Conservation (phyloP, 2,329 filamentous ascomycete species). For the Atkinsonella hypoxylon region DNA sequence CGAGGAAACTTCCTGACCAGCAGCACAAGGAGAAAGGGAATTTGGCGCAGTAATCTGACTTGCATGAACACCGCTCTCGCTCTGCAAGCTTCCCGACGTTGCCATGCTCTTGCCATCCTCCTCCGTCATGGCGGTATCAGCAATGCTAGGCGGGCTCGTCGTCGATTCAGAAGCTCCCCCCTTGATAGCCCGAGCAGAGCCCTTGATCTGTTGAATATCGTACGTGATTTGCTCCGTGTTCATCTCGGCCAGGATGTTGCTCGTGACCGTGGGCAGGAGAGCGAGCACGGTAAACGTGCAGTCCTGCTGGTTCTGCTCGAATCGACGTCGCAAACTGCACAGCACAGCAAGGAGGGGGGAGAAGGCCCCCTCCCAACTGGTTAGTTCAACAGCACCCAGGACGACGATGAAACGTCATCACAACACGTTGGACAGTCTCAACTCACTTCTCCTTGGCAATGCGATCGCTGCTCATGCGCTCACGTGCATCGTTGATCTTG, state of each 20-base stretch:
- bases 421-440: not conserved
- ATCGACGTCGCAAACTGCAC: constrained; percentile 74
- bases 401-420: not conserved
- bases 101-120: constrained; percentile 67
- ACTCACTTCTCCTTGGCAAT: constrained; percentile 92
- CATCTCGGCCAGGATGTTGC: constrained; percentile 76
- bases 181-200: constrained; percentile 44
- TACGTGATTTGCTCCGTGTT: constrained; percentile 88
- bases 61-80: constrained; percentile 72
- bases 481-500: constrained; percentile 85
- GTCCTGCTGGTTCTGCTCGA: constrained; percentile 98
- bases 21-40: constrained; percentile 25
- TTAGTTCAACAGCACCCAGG: too few species aligned
- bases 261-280: constrained; percentile 78
- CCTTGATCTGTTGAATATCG: constrained; percentile 89
- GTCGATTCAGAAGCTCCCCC: constrained; percentile 42
- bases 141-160: constrained; percentile 42
- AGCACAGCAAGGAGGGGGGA: not conserved
- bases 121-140: constrained; percentile 63
- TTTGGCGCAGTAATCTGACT: constrained; percentile 58
- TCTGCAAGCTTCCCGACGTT: constrained; percentile 50
- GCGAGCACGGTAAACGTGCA: constrained; percentile 98
- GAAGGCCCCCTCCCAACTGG: not conserved
- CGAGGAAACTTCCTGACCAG: constrained; percentile 22
- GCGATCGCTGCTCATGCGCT: constrained; percentile 92